Base-by-base conservation (phyloP, 192 early-diverging fungal genomes). In the Backusella luteola region DNA sequence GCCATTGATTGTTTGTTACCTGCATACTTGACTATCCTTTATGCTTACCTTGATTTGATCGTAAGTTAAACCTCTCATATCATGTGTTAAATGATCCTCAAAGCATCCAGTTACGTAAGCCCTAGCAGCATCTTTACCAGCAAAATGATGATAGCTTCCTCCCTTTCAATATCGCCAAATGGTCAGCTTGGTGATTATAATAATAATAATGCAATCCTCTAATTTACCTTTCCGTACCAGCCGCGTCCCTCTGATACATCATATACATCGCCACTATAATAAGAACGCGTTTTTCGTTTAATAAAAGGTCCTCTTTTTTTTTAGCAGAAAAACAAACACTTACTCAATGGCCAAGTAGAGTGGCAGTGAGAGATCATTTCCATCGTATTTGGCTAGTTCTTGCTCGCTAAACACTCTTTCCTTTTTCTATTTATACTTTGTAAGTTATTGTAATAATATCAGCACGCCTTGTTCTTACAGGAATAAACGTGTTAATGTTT, bases 51-150 rank as follows among this genome's bases (percentile, higher is more conserved):
- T 89, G 8, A 98, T 74, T 83, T 99, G 87, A 3, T 84, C 76
- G 15, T 87, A 83, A 1, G 83, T 91, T 34, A 99, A 85, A 12
- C 96, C 97, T 41, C 97, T 90, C 15, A 95, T 82, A 85, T 99
- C 98, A 75, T 96, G 96, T 11, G 96, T 98, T 26, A 97, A 82
- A 78, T 99, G 96, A 42, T 93, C 93, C 56, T 94, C 74, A 77
- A 98, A 95, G 81, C 98, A 99, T 39, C 97, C 97, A 3, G 98
- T 99, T 19, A 93, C 92, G 80, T 93, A 99, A 14, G 98, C 96
- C 34, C 98, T 86, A 14, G 96, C 91, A 3, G 96, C 96, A 84
- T 99, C 98, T 49, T 87, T 87, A 1, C 98, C 97, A 7, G 95
- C 85, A 86, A 97, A 99, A 81, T 95, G 90, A 41, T 88, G 80